Evolutionary conservation across 2,329 filamentous ascomycete species (phyloP), one percentile per base, ranked within the genome.

Genomic region (Raffaelea arxii): DNA sequence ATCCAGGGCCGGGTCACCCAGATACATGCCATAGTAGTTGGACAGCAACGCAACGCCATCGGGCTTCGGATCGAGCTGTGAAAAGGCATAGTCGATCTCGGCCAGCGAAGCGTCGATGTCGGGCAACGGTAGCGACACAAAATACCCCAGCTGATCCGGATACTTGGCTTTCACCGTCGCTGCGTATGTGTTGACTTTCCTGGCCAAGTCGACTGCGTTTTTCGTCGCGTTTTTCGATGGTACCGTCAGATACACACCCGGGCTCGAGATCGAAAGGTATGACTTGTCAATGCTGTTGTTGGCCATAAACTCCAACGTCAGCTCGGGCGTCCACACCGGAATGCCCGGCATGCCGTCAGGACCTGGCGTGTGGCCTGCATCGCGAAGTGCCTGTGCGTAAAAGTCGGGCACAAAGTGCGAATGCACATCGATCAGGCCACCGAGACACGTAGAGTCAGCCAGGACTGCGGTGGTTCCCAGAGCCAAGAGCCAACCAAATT

Each of bases 41-140:
- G 74, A 74, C 54, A 74, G 51, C 4, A 78, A 53, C 1, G 65
- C 65, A 41, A 77, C 67, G 1, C 75, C 75, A 49, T 77, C 72
- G 1, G 68, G 70, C 32, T 47, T 52, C 0, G 55, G 52, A 6
- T 68, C 64, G 25, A 67, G 53, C 30, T 69, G 61, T 10, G 61
- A 57, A 3, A 68, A 56, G 2, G 64, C 65, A 3, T 58, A 56
- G 1, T 65, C 62, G 25, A 78, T 72, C 52, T 79, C 75, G 3
- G 54, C 51, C 6, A 78, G 55, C 6, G 66, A 62, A 3, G 65
- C 66, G 2, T 66, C 53, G 0, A 77, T 62, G 51, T 75, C 66
- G 0, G 75, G 72, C 0, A 78, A 55, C 0, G 75, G 75, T 4
- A 78, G 59, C 2, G 68, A 68, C 0, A 74, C 75, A 57, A 74